Evolutionary conservation across 768 basidiomycete genomes (phyloP), one percentile per base, ranked within the genome.

Genomic region (Myochromella boudieri): DNA sequence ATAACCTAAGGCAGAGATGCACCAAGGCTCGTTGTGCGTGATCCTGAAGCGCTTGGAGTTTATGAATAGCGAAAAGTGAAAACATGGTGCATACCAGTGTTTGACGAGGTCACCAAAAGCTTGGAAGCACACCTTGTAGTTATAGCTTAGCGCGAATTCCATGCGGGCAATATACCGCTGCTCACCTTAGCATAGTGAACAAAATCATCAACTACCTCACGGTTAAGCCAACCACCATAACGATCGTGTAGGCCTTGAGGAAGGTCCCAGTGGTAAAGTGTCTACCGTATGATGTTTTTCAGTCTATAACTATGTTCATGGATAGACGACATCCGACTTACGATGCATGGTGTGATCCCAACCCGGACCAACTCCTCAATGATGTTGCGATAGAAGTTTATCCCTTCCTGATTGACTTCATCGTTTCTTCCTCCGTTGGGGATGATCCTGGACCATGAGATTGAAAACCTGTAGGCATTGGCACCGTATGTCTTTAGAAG

Each of bases 21-120:
- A 78, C 83, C 81, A 85, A 1, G 85, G 85, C 65, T 91, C 87
- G 65, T 89, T 88, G 60, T 84, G 61, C 1, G 85, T 87, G 45
- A 86, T 70, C 84, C 81, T 82, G 24, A 29, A 29, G 33, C 44
- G 27, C n/a, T 37, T 54, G 41, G 46, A 46, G 14, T 34, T 12
- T 56, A 65, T 38, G 59, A 52, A 27, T 51, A 53, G 50, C 43
- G 51, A 60, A 62, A 31, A 20, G 27, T 43, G 22, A 11, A 14
- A 25, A n/a, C 39, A 51, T 14, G 40, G n/a, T n/a, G n/a, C n/a
- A n/a, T 49, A 81, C 87, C 85, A 88, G 59, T 84, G 68, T 61
- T 85, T 84, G 51, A 89, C 87, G 32, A 84, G 68, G 58, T 85
- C 84, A 3, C 87, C 87, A 53, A 83, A 89, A 6, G 77, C 70